A percentile compares a stretch with the other conserved stretches of the same genome.
phyloP scores from a whole-genome alignment of 2,329 filamentous ascomycete genomes.

The Alternaria novae-zelandiae region DNA sequence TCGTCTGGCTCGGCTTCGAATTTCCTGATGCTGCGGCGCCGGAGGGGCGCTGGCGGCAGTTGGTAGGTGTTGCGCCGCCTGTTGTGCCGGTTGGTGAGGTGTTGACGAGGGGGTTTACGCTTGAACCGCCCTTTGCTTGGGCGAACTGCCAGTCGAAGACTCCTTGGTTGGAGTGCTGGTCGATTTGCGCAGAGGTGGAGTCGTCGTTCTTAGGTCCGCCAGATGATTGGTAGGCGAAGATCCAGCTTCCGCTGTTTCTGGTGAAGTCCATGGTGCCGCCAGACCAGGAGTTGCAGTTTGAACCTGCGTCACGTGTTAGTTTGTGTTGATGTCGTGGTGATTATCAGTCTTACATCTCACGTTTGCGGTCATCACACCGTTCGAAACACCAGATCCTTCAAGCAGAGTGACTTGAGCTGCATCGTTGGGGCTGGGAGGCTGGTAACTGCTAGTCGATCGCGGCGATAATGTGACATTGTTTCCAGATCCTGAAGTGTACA shows the following conservation, averaged over 20 bases:
- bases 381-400: conserved; percentile 59
- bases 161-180: conserved; percentile 52
- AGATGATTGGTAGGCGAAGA: conserved; percentile 55
- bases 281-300: conserved; percentile 60
- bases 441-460: conserved; percentile 54
- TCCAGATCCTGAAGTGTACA: conserved; percentile 60
- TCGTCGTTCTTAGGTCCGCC: conserved; percentile 58
- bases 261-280: conserved; percentile 61
- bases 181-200: conserved; percentile 52
- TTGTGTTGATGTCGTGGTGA: neutral
- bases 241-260: conserved; percentile 55
- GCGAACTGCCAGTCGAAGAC: conserved; percentile 57
- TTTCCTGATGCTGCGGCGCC: conserved; percentile 8
- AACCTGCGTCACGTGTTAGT: conserved; percentile 44
- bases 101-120: conserved; percentile 52
- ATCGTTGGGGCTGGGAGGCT: conserved; percentile 51
- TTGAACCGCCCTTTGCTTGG: conserved; percentile 57
- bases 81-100: conserved; percentile 28
- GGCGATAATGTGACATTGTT: conserved; percentile 65
- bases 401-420: conserved; percentile 57
- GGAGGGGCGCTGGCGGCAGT: conserved; percentile 40
- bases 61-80: conserved; percentile 26
- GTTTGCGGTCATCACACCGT: conserved; percentile 63
- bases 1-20: neutral
- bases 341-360: conserved; percentile 54